phyloP scores from a whole-genome alignment of 371 early-diverging fungal species.

The Fennellomyces sp. region DNA sequence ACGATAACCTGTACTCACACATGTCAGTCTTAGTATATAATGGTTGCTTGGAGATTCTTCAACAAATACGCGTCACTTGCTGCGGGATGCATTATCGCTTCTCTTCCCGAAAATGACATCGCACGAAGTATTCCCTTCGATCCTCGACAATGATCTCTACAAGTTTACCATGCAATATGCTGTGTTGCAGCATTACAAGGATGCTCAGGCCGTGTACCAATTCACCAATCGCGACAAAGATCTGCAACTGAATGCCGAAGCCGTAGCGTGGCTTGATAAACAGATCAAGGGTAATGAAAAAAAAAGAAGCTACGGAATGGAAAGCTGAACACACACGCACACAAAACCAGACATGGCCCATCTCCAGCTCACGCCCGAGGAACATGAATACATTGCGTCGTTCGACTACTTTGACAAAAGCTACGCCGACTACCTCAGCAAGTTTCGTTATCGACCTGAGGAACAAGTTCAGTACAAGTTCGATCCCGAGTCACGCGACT shows the following conservation, averaged over 20 bases:
- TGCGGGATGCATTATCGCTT: no score
- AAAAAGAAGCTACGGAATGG: slow-evolving; percentile 5
- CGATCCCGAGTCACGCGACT: slow-evolving; percentile 30
- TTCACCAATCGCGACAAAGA: slow-evolving; percentile 70
- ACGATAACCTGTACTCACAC: no score
- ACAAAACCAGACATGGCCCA: slow-evolving; percentile 26
- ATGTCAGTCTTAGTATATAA: no score
- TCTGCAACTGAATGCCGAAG: slow-evolving; percentile 39
- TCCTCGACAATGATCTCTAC: slow-evolving; percentile 82
- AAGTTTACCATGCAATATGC: slow-evolving; percentile 86
- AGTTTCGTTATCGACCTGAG: slow-evolving; percentile 62
- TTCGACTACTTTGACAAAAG: slow-evolving; percentile 55
- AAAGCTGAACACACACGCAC: background rate
- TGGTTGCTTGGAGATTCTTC: no score
- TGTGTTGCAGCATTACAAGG: slow-evolving; percentile 72
- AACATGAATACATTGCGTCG: slow-evolving; percentile 55
- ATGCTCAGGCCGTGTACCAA: slow-evolving; percentile 61
- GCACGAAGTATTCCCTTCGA: slow-evolving; percentile 38
- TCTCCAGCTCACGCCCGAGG: slow-evolving; percentile 48
- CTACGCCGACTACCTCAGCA: slow-evolving; percentile 61
- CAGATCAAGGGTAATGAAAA: slow-evolving; percentile 46
- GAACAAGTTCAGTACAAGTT: slow-evolving; percentile 54
- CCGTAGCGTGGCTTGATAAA: slow-evolving; percentile 51
- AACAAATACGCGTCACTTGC: no score
- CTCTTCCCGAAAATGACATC: background rate